Evolutionary conservation across 2,329 filamentous ascomycete species (phyloP).

Genomic region (Fusarium brevicatenulatum): DNA sequence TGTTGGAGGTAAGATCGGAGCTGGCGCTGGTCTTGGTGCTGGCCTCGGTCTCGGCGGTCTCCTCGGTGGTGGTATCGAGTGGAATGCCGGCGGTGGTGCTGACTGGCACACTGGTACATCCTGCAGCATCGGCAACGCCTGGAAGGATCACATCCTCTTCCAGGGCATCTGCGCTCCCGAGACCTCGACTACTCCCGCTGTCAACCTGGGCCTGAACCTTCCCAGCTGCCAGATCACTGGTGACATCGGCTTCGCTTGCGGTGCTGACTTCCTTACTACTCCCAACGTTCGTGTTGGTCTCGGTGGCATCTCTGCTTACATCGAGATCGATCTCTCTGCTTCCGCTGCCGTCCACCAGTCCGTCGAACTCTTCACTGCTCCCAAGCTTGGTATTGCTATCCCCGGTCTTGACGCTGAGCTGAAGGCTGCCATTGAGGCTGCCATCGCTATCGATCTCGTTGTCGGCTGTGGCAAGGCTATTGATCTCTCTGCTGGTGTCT

Average conservation of each 20-base stretch:
- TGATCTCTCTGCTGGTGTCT: slow-evolving; percentile 58
- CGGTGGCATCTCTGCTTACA: slow-evolving; percentile 61
- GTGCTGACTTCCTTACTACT: slow-evolving; percentile 51
- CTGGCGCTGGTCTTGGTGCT: background rate
- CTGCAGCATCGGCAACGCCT: slow-evolving; percentile 30
- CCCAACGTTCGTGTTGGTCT: slow-evolving; percentile 59
- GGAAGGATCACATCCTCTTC: slow-evolving; percentile 34
- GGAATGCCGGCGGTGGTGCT: slow-evolving; percentile 7
- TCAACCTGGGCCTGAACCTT: slow-evolving; percentile 41
- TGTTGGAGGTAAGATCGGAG: background rate
- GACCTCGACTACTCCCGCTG: slow-evolving; percentile 33
- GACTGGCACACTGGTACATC: slow-evolving; percentile 16
- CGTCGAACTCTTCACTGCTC: slow-evolving; percentile 59
- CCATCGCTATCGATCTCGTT: slow-evolving; percentile 63
- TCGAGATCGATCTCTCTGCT: slow-evolving; percentile 60
- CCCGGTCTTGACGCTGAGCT: slow-evolving; percentile 52
- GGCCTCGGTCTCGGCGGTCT: slow-evolving; percentile 5
- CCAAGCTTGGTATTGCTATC: slow-evolving; percentile 52
- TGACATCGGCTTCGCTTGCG: slow-evolving; percentile 56
- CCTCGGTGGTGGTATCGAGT: slow-evolving; percentile 12
- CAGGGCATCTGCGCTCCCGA: slow-evolving; percentile 30
- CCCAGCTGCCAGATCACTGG: slow-evolving; percentile 57
- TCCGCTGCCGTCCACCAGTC: slow-evolving; percentile 59
- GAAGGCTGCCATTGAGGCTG: slow-evolving; percentile 59
- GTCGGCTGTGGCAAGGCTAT: slow-evolving; percentile 58